These are phyloP conservation scores for Leccinum pseudoinsigne DNA, from an alignment of 1,284 basidiomycete species.

Conservation along the genomic window DNA sequence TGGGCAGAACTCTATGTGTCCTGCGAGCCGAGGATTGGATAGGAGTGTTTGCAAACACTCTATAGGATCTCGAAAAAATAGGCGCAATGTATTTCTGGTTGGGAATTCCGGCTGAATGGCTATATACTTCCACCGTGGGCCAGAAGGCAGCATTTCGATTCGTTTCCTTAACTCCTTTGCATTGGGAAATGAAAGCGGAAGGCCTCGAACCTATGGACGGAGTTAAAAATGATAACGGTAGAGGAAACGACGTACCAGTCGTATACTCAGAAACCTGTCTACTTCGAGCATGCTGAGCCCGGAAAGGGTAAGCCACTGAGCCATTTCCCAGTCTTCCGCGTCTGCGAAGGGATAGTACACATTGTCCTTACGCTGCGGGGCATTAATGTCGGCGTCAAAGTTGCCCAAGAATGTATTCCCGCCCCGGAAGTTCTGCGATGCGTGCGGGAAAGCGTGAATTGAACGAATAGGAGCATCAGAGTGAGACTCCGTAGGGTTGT, in stretches of 20 bases:
- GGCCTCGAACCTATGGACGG: background rate
- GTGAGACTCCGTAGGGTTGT: too few species aligned
- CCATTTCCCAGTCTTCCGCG: background rate
- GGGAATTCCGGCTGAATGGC: background rate
- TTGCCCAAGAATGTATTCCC: background rate
- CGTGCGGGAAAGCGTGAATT: background rate
- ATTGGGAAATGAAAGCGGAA: background rate
- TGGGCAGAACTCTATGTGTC: background rate
- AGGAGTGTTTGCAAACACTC: background rate
- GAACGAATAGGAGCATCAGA: background rate
- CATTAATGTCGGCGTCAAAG: background rate
- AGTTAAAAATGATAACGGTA: background rate
- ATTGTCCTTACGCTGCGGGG: background rate
- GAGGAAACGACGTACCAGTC: background rate
- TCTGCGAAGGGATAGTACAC: background rate
- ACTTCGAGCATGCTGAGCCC: background rate
- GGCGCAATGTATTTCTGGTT: background rate
- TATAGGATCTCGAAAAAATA: background rate
- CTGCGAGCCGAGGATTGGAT: background rate
- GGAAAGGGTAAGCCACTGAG: background rate
- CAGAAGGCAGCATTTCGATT: background rate
- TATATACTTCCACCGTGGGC: too few species aligned
- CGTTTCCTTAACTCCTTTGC: background rate
- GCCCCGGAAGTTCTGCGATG: background rate
- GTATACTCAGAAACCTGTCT: background rate